Evolutionary conservation across 306 rosid genomes (phyloP).

Genomic region (Benincasa hispida): DNA sequence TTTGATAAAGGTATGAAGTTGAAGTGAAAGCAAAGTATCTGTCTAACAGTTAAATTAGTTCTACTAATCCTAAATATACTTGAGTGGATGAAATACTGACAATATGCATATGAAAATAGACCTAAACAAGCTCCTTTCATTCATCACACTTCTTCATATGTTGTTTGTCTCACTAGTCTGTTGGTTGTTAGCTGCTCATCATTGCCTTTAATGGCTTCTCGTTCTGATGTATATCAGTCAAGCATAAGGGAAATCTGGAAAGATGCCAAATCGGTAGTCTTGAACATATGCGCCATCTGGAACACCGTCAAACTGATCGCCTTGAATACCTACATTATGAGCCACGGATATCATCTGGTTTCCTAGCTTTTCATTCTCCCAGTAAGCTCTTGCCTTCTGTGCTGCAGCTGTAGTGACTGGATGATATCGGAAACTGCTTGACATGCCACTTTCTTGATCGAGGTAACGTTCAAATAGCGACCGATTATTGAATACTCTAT

Average conservation of each 20-base stretch:
- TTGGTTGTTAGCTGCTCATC: not conserved
- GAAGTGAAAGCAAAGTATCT: not conserved
- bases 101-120: not conserved
- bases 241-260: not conserved
- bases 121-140: not conserved
- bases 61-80: not conserved
- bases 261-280: slow-evolving; percentile 16
- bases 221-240: not conserved
- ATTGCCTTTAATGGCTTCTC: not conserved
- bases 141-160: not conserved
- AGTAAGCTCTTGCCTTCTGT: not conserved
- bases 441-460: slow-evolving; percentile 6
- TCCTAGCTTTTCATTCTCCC: not conserved
- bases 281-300: not conserved
- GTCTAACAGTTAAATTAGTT: not conserved
- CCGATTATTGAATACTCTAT: slow-evolving; percentile 4
- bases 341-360: slow-evolving; percentile 9
- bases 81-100: not conserved
- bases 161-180: not conserved
- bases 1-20: not conserved
- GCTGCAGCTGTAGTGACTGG: slow-evolving; percentile 1
- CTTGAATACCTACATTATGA: not conserved
- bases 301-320: slow-evolving; percentile 13
- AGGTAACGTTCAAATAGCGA: slow-evolving; percentile 10
- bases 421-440: slow-evolving; percentile 2